Evolutionary conservation across 2,329 filamentous ascomycete species (phyloP).

Genomic region (Cyphellophora attinorum): DNA sequence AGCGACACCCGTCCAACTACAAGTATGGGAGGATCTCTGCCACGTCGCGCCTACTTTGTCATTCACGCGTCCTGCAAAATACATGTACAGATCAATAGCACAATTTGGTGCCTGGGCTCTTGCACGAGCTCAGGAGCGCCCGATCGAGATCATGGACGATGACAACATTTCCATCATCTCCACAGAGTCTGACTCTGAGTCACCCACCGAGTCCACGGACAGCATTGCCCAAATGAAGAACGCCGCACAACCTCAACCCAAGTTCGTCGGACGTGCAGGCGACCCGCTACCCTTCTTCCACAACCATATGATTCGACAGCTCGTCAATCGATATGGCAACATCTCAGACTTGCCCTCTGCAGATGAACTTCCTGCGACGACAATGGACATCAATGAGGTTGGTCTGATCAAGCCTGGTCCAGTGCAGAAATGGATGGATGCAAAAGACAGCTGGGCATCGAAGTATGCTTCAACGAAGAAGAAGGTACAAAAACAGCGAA

Average conservation of each 20-base stretch:
- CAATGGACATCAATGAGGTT: conserved; percentile 54
- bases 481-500: conserved; percentile 61
- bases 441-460: conserved; percentile 62
- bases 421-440: conserved; percentile 71
- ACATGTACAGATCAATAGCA: conserved; percentile 86
- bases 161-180: conserved; percentile 69
- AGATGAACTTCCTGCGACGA: conserved; percentile 56
- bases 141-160: conserved; percentile 73
- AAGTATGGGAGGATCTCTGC: conserved; percentile 92
- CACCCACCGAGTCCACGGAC: conserved; percentile 13
- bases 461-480: conserved; percentile 62
- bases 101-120: conserved; percentile 92
- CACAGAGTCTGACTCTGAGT: conserved; percentile 38
- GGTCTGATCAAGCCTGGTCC: conserved; percentile 73
- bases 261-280: conserved; percentile 71
- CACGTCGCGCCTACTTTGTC: conserved; percentile 89
- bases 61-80: conserved; percentile 90
- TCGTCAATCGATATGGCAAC: conserved; percentile 67
- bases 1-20: conserved; percentile 84
- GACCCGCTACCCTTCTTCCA: conserved; percentile 72
- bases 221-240: conserved; percentile 13
- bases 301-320: conserved; percentile 84
- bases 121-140: conserved; percentile 67
- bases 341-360: conserved; percentile 59
- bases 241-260: conserved; percentile 12